Percentiles rank a stretch among this genome's conserved stretches.
phyloP scores from a whole-genome alignment of 805 yeast genomes.

The Candida hispaniensis region DNA sequence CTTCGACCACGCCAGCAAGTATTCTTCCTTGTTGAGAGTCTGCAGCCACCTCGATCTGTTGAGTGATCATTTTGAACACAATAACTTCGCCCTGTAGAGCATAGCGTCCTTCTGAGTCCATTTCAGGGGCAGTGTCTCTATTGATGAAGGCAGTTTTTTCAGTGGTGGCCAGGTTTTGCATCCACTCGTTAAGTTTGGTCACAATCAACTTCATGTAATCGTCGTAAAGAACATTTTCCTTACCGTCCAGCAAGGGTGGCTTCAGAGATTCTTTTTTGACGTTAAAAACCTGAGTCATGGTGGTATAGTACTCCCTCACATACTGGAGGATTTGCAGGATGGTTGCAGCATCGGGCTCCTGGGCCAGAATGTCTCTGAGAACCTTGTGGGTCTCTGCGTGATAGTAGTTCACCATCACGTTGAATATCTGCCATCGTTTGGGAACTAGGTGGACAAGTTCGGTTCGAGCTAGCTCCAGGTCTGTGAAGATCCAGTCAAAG shows the following conservation, averaged over 20 bases:
- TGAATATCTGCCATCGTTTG: constrained; percentile 58
- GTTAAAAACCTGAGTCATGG: constrained; percentile 42
- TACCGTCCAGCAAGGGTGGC: constrained; percentile 59
- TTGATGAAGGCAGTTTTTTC: constrained; percentile 55
- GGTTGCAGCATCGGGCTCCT: constrained; percentile 69
- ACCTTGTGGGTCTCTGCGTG: constrained; percentile 54
- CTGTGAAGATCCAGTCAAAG: constrained; percentile 76
- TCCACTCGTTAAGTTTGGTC: constrained; percentile 77
- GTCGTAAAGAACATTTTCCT: constrained; percentile 59
- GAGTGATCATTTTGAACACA: constrained; percentile 73
- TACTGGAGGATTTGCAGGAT: constrained; percentile 65
- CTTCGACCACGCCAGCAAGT: constrained; percentile 63
- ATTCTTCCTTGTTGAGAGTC: constrained; percentile 75
- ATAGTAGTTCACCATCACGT: constrained; percentile 51
- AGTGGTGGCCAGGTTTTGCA: constrained; percentile 50
- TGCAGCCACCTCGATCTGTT: constrained; percentile 80
- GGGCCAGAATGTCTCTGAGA: constrained; percentile 49
- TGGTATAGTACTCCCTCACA: constrained; percentile 55
- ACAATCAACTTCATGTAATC: constrained; percentile 69
- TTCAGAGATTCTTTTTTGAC: constrained; percentile 36
- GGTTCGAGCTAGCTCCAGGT: constrained; percentile 53
- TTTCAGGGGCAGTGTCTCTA: constrained; percentile 64
- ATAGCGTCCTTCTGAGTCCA: constrained; percentile 49
- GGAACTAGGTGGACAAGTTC: constrained; percentile 57
- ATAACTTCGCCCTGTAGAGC: constrained; percentile 71